A percentile compares a stretch with the other conserved stretches of the same genome.
These are phyloP conservation scores for Alectoria sarmentosa DNA, from an alignment of 495 filamentous ascomycete species.

Conservation along the genomic window DNA sequence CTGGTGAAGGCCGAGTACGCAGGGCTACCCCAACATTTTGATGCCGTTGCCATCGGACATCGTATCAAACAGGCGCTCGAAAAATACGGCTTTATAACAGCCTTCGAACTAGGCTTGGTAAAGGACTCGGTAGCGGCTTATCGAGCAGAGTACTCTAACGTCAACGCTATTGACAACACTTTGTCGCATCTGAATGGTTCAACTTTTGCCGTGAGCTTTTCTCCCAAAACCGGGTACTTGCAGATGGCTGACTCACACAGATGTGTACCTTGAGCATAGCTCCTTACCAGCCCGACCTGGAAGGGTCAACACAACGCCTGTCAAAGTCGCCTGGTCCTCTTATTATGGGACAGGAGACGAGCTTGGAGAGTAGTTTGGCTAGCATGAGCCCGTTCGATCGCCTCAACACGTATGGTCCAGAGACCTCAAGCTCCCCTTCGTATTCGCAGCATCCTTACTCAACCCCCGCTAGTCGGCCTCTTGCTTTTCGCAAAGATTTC, in stretches of 20 bases:
- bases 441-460: conserved; percentile 8
- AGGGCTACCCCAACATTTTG: conserved; percentile 19
- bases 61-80: conserved; percentile 41
- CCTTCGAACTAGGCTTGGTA: conserved; percentile 37
- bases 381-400: conserved; percentile 15
- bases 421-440: conserved; percentile 14
- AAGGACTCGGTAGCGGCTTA: conserved; percentile 33
- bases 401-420: conserved; percentile 7
- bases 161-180: conserved; percentile 33
- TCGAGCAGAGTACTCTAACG: conserved; percentile 51
- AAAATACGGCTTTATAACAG: conserved; percentile 47
- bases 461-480: not conserved
- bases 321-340: conserved; percentile 17
- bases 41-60: conserved; percentile 26
- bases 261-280: conserved; percentile 24
- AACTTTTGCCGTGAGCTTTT: conserved; percentile 41
- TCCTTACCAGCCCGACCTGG: conserved; percentile 18
- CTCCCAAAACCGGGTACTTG: conserved; percentile 4
- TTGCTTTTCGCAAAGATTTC: conserved; percentile 17
- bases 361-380: conserved; percentile 14
- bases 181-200: conserved; percentile 38
- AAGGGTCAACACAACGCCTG: not conserved
- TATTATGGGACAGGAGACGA: conserved; percentile 23
- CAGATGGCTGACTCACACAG: conserved; percentile 21
- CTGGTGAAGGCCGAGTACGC: conserved; percentile 37